Evolutionary conservation across 176 grass and related monocot genomes (phyloP), one percentile per base, ranked within the genome.

Genomic region (Ensete ventricosum): DNA sequence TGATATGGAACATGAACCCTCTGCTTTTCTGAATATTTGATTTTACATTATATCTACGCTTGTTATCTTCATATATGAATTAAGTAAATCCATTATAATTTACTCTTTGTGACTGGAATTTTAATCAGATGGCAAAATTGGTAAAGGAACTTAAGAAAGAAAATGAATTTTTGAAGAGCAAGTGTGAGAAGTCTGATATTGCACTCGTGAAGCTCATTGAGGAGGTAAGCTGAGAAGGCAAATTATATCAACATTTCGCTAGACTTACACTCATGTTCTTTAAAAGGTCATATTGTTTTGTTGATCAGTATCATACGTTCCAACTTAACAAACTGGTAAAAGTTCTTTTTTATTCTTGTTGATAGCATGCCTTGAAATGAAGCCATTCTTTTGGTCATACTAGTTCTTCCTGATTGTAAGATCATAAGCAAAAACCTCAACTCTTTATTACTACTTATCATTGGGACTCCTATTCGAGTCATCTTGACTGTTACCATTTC

Each of bases 141-240:
- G 89, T 99, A 77, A 99, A 94, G 57, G 87, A 72, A 53, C 85
- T 89, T 14, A 89, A 87, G 67, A 94, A 91, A 69, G 82, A 94
- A 62, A 99, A 99, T 81, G 84, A 84, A 80, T 87, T 84, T 74
- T 79, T 91, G 57, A 94, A 91, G 86, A 26, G 78, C 64, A 99
- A 99, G 84, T 91, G 88, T 43, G 95, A 99, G 81, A 99, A 91
- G 69, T 94, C 95, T 71, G 95, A 99, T 86, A 64, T 94, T 79
- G 90, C 91, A 76, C 72, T 99, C 17, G 90, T 94, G 65, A 94
- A 89, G 83, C 88, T 94, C 64, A 76, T 99, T 59, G 95, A 94
- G 81, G 95, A 99, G 86, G 91, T 99, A 99, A 79, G 62, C 23
- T 64, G 11, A 52, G 11, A 1, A 27, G 4, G 34, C 34, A 74